Conservation (phyloP, 2,329 filamentous ascomycete species). For the Ascosphaera pollenicola region DNA sequence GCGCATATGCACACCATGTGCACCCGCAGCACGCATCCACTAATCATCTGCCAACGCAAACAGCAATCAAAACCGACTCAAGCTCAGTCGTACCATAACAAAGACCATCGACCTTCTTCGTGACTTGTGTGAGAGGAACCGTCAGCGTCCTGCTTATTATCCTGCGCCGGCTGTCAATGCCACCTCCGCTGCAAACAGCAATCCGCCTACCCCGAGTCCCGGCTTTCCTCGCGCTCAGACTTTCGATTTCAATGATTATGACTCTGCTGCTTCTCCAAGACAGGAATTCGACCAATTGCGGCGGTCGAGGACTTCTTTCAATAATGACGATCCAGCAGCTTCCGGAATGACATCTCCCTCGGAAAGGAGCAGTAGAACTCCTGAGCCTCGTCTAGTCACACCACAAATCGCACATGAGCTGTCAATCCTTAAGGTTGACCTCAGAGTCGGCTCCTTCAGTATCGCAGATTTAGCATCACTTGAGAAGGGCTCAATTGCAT, state of each 20-base stretch:
- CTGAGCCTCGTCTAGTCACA: slow-evolving; percentile 67
- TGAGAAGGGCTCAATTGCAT: slow-evolving; percentile 77
- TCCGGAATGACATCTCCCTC: slow-evolving; percentile 53
- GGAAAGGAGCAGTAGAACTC: slow-evolving; percentile 31
- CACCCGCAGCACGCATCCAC: no score
- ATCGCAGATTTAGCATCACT: slow-evolving; percentile 83
- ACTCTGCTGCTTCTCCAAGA: not conserved
- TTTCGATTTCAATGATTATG: not conserved
- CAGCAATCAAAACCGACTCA: slow-evolving; percentile 65
- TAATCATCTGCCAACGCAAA: no score
- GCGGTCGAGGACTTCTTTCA: slow-evolving; percentile 35
- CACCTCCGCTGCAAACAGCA: slow-evolving; percentile 14
- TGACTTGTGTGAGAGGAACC: slow-evolving; percentile 70
- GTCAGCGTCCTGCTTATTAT: slow-evolving; percentile 85
- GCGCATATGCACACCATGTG: slow-evolving; percentile 1
- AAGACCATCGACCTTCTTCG: slow-evolving; percentile 66
- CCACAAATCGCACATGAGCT: slow-evolving; percentile 92
- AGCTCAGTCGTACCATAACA: slow-evolving; percentile 71
- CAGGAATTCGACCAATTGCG: not conserved
- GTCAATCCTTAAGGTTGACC: slow-evolving; percentile 79
- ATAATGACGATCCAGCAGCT: slow-evolving; percentile 5
- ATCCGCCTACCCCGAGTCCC: slow-evolving; percentile 10
- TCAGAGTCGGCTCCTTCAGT: slow-evolving; percentile 69
- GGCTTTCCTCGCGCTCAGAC: not conserved
- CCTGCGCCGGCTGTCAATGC: slow-evolving; percentile 31